Percentiles rank a stretch among this genome's conserved stretches.
Conservation (phyloP, 352 stramenopile species). For the Thraustotheca clavata region DNA sequence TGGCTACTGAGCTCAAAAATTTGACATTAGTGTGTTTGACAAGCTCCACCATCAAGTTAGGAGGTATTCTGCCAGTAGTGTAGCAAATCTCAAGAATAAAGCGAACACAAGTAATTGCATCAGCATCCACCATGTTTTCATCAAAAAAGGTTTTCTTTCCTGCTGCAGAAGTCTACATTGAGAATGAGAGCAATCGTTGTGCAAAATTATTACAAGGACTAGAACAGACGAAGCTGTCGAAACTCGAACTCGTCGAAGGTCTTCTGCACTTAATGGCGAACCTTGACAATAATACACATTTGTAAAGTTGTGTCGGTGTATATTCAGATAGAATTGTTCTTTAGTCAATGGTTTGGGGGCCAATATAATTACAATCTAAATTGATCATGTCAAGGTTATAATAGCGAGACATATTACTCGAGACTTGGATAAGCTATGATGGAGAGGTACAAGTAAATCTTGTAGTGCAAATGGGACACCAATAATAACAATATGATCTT, state of each 20-base stretch:
- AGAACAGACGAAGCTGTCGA: constrained; percentile 44
- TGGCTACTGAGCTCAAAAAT: constrained; percentile 58
- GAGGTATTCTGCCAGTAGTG: constrained; percentile 46
- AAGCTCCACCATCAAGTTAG: constrained; percentile 65
- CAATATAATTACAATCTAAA: constrained; percentile 12
- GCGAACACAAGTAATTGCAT: constrained; percentile 70
- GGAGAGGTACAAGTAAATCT: constrained; percentile 5
- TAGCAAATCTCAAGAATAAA: constrained; percentile 54
- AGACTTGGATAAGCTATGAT: neutral
- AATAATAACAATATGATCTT: constrained; percentile 9
- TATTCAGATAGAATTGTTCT: neutral
- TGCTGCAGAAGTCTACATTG: neutral
- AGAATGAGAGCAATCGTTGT: constrained; percentile 3
- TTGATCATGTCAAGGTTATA: no score
- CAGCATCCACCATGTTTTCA: constrained; percentile 72
- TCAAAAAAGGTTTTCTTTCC: constrained; percentile 35
- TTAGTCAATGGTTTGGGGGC: constrained; percentile 1
- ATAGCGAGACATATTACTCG: neutral
- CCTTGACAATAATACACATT: constrained; percentile 60
- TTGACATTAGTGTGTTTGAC: constrained; percentile 70
- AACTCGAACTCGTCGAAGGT: constrained; percentile 62
- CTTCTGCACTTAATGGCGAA: constrained; percentile 62
- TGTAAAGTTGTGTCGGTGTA: constrained; percentile 8
- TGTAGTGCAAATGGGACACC: constrained; percentile 11
- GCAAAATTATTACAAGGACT: constrained; percentile 36